Percentiles rank a stretch among this genome's conserved stretches.
These are phyloP conservation scores for Gelatoporia subvermispora DNA, from an alignment of 768 basidiomycete genomes.

Conservation along the genomic window DNA sequence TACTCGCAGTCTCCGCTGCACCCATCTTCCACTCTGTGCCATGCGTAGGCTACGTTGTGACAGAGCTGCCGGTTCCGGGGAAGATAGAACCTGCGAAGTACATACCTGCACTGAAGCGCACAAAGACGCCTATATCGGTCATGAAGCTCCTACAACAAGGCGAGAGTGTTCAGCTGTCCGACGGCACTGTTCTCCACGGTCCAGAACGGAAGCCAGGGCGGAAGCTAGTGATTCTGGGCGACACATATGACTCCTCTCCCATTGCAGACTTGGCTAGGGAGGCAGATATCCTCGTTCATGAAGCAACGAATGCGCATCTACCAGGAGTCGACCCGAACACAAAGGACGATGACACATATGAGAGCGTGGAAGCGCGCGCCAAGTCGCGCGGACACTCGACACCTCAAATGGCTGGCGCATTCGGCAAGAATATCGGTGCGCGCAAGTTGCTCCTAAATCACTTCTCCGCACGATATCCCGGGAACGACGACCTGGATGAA, in stretches of 20 bases:
- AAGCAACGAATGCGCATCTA: conserved; percentile 85
- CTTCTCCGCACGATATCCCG: conserved; percentile 77
- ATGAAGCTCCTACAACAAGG: conserved; percentile 67
- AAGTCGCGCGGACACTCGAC: conserved; percentile 86
- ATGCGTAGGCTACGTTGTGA: conserved; percentile 74
- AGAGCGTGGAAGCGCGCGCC: conserved; percentile 56
- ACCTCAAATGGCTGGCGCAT: conserved; percentile 83
- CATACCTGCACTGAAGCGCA: conserved; percentile 63
- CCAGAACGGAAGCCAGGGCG: conserved; percentile 63
- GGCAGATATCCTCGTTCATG: conserved; percentile 77
- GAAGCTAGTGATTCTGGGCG: conserved; percentile 79
- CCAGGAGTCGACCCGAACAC: conserved; percentile 56
- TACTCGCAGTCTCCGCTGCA: conserved; percentile 65
- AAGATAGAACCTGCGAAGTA: conserved; percentile 69
- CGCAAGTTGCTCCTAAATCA: conserved; percentile 72
- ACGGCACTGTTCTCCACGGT: conserved; percentile 69
- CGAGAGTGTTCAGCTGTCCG: conserved; percentile 54
- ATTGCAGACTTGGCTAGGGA: conserved; percentile 56
- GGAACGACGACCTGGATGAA: conserved; percentile 49
- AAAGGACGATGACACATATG: conserved; percentile 54
- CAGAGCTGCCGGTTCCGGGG: conserved; percentile 68
- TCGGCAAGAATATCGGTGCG: conserved; percentile 64
- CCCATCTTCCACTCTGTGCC: conserved; percentile 79
- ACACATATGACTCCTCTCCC: conserved; percentile 76
- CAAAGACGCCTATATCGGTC: conserved; percentile 61